Evolutionary conservation across 345 rosid genomes (phyloP), one percentile per base, ranked within the genome.

Genomic region (Nephelium lappaceum): DNA sequence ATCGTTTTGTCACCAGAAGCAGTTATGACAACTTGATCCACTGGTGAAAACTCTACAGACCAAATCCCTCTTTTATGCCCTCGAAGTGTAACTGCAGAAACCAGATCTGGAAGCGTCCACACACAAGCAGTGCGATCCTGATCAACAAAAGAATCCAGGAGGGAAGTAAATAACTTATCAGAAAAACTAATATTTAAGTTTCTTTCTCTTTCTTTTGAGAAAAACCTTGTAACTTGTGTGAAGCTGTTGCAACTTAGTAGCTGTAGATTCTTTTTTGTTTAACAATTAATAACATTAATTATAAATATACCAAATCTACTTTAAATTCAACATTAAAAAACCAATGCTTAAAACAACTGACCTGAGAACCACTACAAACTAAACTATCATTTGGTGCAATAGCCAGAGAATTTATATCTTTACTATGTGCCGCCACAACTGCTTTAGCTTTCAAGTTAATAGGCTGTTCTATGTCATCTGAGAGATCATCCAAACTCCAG

Each of bases 61-160:
- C 97, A 96, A 77, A 96, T 75, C 79, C 99, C 95, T 82, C 98
- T 89, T 81, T 94, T 94, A 77, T 96, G 99, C 76, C 99, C 99
- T 83, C 72, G 89, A 47, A 94, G 91, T 51, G 87, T 90, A 66
- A 93, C 94, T 63, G 92, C 97, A 66, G 85, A 88, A 65, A 90
- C 98, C 81, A 94, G 86, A 80, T 94, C 93, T 5, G 99, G 99
- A 83, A 96, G 90, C 80, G 88, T 89, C 98, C 97, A 93, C 31
- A 96, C 87, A 87, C 95, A 85, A 78, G 99, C 99, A 64, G 97
- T 96, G 18, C 97, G 96, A 83, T 96, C 99, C 98, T 96, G 84
- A 74, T 70, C 53, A 67, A 67, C 66, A 79, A 61, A 83, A 31
- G 14, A 73, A 69, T 27, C 63, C 77, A 10, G 49, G 63, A 75